Conservation (phyloP, 2,329 filamentous ascomycete species). For the Rutstroemia sydowiana region DNA sequence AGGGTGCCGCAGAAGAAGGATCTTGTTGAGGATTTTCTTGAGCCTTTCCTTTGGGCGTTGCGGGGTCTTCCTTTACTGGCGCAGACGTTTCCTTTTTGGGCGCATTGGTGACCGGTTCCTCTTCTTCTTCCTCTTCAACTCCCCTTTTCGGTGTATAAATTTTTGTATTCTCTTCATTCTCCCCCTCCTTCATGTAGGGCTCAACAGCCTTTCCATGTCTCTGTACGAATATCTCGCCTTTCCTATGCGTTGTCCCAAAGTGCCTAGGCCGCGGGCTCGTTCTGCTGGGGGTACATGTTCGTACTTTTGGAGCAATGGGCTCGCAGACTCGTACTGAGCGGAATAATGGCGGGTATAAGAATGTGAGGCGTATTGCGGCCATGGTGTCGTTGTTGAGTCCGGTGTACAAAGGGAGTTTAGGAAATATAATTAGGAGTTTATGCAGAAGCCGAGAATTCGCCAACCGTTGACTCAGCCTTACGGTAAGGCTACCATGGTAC, state of each 20-base stretch:
- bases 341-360: constrained; percentile 62
- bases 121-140: constrained; percentile 6
- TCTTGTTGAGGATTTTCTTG: not conserved
- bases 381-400: constrained; percentile 34
- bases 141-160: constrained; percentile 13
- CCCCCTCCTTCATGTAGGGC: constrained; percentile 35
- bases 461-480: not conserved
- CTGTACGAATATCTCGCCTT: constrained; percentile 41
- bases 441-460: not conserved
- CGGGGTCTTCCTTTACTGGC: not conserved
- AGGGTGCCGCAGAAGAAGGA: constrained; percentile 17
- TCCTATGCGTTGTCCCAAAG: constrained; percentile 34
- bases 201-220: constrained; percentile 56
- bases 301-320: constrained; percentile 33
- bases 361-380: constrained; percentile 55
- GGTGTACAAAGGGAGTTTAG: not conserved
- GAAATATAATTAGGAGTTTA: not conserved
- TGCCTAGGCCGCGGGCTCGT: constrained; percentile 22
- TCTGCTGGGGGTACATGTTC: constrained; percentile 23
- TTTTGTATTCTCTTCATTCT: constrained; percentile 21
- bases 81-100: constrained; percentile 5
- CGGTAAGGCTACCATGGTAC: not conserved
- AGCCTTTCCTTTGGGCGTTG: constrained; percentile 1
- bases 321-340: constrained; percentile 43
- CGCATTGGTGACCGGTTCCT: constrained; percentile 2